Percentiles rank a stretch among this genome's conserved stretches.
Evolutionary conservation across 2,329 filamentous ascomycete genomes (phyloP).

Genomic region (Stagonosporopsis rhizophila): DNA sequence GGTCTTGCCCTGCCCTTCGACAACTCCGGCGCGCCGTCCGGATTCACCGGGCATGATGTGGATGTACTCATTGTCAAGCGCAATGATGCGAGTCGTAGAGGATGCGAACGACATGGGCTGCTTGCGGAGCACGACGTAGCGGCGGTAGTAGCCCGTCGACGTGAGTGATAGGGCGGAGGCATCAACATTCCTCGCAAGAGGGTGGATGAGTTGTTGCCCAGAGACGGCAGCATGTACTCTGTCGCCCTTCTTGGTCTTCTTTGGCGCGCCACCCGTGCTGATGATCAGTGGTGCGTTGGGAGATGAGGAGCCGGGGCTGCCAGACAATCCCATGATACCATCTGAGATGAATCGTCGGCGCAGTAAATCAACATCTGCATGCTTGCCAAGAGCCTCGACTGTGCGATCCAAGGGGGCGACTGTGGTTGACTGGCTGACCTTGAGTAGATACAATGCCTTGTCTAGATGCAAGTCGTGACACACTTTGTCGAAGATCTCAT

Average conservation of each 20-base stretch:
- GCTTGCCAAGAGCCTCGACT: constrained; percentile 78
- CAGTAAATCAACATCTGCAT: constrained; percentile 76
- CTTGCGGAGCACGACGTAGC: constrained; percentile 81
- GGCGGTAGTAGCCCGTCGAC: constrained; percentile 64
- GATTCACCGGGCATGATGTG: constrained; percentile 74
- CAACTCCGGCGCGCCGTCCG: constrained; percentile 58
- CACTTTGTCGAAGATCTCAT: constrained; percentile 79
- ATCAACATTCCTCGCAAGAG: constrained; percentile 68
- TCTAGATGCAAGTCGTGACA: constrained; percentile 81
- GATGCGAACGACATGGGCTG: constrained; percentile 82
- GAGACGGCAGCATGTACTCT: constrained; percentile 57
- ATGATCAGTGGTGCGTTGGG: constrained; percentile 71
- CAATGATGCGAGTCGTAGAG: constrained; percentile 76
- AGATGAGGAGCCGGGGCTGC: constrained; percentile 73
- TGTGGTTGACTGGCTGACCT: constrained; percentile 75
- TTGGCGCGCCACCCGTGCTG: constrained; percentile 56
- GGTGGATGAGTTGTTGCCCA: constrained; percentile 62
- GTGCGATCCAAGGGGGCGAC: constrained; percentile 79
- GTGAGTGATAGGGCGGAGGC: constrained; percentile 46
- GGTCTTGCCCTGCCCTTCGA: constrained; percentile 65
- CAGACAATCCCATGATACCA: constrained; percentile 71
- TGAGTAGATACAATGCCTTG: constrained; percentile 79
- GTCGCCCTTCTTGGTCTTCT: constrained; percentile 62
- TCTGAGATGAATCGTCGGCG: constrained; percentile 78
- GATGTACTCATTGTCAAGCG: constrained; percentile 85